Evolutionary conservation across 768 basidiomycete genomes (phyloP), one percentile per base, ranked within the genome.

Genomic region (Termitomyces sp.): DNA sequence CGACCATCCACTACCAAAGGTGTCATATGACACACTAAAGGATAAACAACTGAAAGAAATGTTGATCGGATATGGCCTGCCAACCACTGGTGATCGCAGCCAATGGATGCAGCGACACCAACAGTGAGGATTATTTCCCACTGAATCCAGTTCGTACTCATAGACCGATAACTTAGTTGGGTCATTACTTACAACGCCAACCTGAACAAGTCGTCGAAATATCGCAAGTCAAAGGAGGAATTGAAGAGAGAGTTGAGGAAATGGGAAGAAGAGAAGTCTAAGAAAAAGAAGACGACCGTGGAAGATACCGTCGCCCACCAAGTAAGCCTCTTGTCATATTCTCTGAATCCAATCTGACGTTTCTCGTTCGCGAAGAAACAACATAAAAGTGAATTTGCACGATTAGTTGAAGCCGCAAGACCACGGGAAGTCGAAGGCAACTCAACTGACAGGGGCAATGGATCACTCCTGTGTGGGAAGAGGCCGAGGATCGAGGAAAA

Each of bases 161-260:
- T 41, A 9, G 8, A 35, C 17, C 8, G 26, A 37, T 26, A 9
- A n/a, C 44, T 30, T 45, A 88, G 87, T 58, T 90, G 86, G 85
- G 76, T 86, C 0, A 82, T 82, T 69, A 64, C 85, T 41, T 84
- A 77, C 60, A 90, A 90, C 57, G 81, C 86, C 28, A 90, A 89
- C 64, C 72, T 87, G 9, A 88, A 90, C 68, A 79, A 78, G 59
- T 74, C 74, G 19, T 49, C 59, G 2, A 47, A 60, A 17, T 70
- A 76, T 44, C 76, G 84, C 28, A 80, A 79, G 63, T 72, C 71
- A 17, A 65, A 73, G 53, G 57, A 65, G 1, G 77, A 78, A 35
- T 73, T 89, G 14, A 73, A 75, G 41, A 63, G 62, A 41, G 85
- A 87, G 34, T 63, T 89, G 63, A 77, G 72, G 59, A 70, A 67